These are phyloP conservation scores for Nemania sp. DNA, from an alignment of 2,329 filamentous ascomycete species.

Conservation along the genomic window DNA sequence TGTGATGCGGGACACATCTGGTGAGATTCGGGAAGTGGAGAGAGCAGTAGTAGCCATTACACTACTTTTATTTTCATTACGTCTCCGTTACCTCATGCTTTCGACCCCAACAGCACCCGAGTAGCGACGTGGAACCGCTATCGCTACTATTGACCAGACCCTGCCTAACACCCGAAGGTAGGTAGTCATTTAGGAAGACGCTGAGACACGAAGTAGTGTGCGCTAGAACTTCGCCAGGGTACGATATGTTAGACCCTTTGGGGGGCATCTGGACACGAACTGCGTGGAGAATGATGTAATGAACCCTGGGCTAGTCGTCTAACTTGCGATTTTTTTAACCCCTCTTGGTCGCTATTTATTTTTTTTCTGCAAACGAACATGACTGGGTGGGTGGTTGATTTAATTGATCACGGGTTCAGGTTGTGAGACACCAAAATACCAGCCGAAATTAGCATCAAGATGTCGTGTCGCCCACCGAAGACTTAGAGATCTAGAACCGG, in stretches of 20 bases:
- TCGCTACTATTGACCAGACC: background rate
- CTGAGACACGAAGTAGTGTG: background rate
- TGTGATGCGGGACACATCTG: constrained; percentile 19
- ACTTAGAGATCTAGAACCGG: constrained; percentile 1
- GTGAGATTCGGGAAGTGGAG: constrained; percentile 19
- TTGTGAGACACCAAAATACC: background rate
- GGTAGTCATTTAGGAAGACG: background rate
- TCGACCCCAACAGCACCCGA: constrained; percentile 7
- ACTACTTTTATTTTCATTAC: constrained; percentile 36
- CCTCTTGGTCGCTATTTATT: background rate
- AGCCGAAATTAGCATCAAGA: background rate
- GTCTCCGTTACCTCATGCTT: constrained; percentile 39
- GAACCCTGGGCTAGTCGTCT: background rate
- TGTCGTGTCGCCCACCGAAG: background rate
- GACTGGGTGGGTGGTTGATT: background rate
- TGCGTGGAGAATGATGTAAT: constrained; percentile 3
- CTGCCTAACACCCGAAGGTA: background rate
- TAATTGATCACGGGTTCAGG: background rate
- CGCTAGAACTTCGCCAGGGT: background rate
- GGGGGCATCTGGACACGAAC: background rate
- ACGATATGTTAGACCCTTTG: background rate
- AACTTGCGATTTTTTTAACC: no score
- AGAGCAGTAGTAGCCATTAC: background rate
- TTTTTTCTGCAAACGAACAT: background rate
- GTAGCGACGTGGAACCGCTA: constrained; percentile 11